Evolutionary conservation across 306 rosid species (phyloP), one percentile per base, ranked within the genome.

Genomic region (Albizia julibrissin): DNA sequence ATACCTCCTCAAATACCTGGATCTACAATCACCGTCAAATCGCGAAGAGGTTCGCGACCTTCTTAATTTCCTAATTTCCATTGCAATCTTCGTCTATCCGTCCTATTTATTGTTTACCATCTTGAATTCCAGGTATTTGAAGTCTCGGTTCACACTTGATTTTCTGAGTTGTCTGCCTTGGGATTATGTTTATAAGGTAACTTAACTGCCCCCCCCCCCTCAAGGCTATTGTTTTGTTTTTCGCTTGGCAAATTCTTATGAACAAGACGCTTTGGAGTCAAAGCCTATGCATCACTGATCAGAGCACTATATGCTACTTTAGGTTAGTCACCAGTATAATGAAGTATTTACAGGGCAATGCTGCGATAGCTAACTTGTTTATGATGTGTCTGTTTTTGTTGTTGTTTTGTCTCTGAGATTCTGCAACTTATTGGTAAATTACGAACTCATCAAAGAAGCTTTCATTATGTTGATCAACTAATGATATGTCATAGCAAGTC

Each of bases 171-270:
- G 93, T 47, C 33, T 91, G 8, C 95, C 95, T 8, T 91, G 93
- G 95, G 95, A 91, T 83, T 88, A 88, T 52, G 87, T 91, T 56
- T 91, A 77, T 85, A 91, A 89, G 87, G 92, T 85, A 58, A 18
- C 1, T 13, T 8, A 6, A n/a, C n/a, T n/a, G n/a, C 8, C 3
- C 4, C 31, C 2, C 0, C 11, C 8, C 13, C 21, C 3, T 19
- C 56, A 49, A 1, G 18, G 61, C 59, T 62, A 26, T 42, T 27
- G 49, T 39, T 68, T 37, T 13, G 27, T 44, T 22, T 39, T 22
- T n/a, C 44, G 33, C 59, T 75, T 75, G 37, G 78, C 34, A 50
- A 29, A 27, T 73, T 73, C 59, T 10, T 22, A 2, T 70, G 47
- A 2, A 21, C 46, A 22, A 43, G 18, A 43, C 43, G 75, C 21